Evolutionary conservation across 768 basidiomycete genomes (phyloP), one percentile per base, ranked within the genome.

Genomic region (Leccinellum albellum): DNA sequence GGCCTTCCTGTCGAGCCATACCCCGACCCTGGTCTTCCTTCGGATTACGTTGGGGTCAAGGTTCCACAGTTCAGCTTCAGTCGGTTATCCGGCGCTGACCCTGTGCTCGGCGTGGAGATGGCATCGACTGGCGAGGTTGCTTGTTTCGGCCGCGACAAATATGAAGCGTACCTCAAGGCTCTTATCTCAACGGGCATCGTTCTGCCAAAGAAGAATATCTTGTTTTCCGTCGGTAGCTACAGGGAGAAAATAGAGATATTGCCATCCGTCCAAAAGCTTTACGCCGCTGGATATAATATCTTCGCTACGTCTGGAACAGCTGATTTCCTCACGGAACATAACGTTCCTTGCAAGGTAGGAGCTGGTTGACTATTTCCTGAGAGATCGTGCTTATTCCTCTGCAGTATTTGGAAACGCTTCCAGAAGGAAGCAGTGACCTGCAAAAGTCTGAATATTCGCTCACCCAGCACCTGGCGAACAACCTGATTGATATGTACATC

Each of bases 51-150:
- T 58, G 97, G 96, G 55, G 89, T 99, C 75, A 99, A 99, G 78
- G 96, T 97, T 3, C 94, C 97, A n/a, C 97, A 99, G 73, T 99
- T 98, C 85, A 94, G 91, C 65, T 99, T 98, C 76, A 94, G 91
- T 65, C 87, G 97, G 44, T 76, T 99, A 33, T 95, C 93, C 20
- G 97, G 97, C 24, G 97, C 97, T 20, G 97, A 99, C 71, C 97
- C 97, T 20, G 89, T 98, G 7, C 83, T 98, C 13, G 96, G 97
- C 66, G 96, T 98, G 44, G 97, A 99, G 78, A 99, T 99, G 97
- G 97, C 97, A 15, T 98, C 97, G 17, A 99, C 96, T 1, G 97
- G 97, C 56, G 97, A 99, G 71, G 97, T 99, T 24, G 97, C 97
- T 17, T 98, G 96, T 76, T 99, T 99, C 73, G 97, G 97, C 7